Evolutionary conservation across 2,329 filamentous ascomycete species (phyloP).

Genomic region (Myriangium duriaei): DNA sequence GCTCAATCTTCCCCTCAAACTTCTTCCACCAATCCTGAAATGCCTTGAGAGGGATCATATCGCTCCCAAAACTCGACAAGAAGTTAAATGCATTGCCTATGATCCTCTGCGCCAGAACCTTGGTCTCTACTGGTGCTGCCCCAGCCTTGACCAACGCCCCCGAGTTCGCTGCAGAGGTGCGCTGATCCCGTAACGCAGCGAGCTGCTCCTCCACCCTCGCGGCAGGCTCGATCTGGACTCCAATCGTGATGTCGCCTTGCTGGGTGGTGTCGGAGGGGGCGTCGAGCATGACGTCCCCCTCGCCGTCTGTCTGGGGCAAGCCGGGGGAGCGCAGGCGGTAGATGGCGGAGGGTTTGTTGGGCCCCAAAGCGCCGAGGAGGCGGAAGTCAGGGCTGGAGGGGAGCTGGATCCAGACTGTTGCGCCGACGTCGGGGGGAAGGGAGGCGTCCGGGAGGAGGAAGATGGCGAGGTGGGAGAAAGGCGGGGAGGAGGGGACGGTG

Average conservation of each 20-base stretch:
- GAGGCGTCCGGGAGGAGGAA: constrained; percentile 71
- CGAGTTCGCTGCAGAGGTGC: constrained; percentile 17
- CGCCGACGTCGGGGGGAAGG: constrained; percentile 64
- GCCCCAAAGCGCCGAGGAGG: constrained; percentile 79
- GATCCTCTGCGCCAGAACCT: constrained; percentile 77
- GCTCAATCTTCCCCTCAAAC: constrained; percentile 76
- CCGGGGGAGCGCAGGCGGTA: constrained; percentile 55
- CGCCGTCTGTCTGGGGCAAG: constrained; percentile 31
- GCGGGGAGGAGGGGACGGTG: constrained; percentile 46
- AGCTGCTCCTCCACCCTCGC: constrained; percentile 59
- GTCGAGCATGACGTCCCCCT: constrained; percentile 37
- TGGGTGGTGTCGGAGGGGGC: constrained; percentile 21
- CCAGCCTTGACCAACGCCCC: constrained; percentile 24
- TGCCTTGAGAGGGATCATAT: constrained; percentile 84
- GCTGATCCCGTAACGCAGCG: constrained; percentile 39
- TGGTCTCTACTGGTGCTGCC: constrained; percentile 43
- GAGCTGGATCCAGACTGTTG: constrained; percentile 80
- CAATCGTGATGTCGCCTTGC: constrained; percentile 53
- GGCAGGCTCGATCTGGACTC: constrained; percentile 69
- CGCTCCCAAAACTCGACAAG: constrained; percentile 73
- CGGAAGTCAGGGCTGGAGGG: constrained; percentile 51
- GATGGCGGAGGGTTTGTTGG: constrained; percentile 82
- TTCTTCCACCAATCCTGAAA: constrained; percentile 98
- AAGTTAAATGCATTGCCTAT: constrained; percentile 98
- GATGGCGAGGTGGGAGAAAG: constrained; percentile 66